A percentile compares a stretch with the other conserved stretches of the same genome.
Evolutionary conservation across 2,329 filamentous ascomycete species (phyloP).

Genomic region (Lasiodiplodia sp.): DNA sequence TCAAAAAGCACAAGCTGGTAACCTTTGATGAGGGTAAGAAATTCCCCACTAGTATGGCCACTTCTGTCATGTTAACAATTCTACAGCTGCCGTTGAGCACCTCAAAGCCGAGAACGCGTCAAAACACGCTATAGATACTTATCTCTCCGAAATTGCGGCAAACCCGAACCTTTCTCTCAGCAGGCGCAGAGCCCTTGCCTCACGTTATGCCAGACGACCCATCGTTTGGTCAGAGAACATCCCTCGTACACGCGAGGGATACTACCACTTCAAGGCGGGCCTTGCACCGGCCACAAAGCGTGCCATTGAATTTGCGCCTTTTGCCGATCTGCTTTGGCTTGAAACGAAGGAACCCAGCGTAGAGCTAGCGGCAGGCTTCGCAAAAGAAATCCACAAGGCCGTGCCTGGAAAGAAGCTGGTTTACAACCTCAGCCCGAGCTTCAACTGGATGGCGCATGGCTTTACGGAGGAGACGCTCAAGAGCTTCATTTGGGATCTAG

Average conservation of each 20-base stretch:
- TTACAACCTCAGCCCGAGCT: conserved; percentile 95
- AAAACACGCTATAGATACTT: conserved; percentile 70
- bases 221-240: conserved; percentile 90
- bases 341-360: conserved; percentile 93
- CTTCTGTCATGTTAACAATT: not conserved
- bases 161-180: conserved; percentile 80
- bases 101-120: conserved; percentile 71
- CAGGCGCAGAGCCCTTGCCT: conserved; percentile 76
- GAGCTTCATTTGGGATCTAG: conserved; percentile 96
- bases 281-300: conserved; percentile 90
- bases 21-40: conserved; percentile 81
- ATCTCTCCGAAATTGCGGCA: conserved; percentile 66
- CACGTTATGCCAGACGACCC: conserved; percentile 69
- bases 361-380: conserved; percentile 76
- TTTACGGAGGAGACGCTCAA: conserved; percentile 84
- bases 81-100: conserved; percentile 74
- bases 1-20: conserved; percentile 82
- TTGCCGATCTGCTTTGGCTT: conserved; percentile 94
- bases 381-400: conserved; percentile 73
- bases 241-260: conserved; percentile 90
- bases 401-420: conserved; percentile 87
- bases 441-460: conserved; percentile 98
- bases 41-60: not conserved
- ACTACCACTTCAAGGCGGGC: conserved; percentile 87
- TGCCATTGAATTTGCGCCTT: conserved; percentile 88